Percentiles rank a stretch among this genome's conserved stretches.
Evolutionary conservation across 169 alveolate genomes (phyloP).

Genomic region (Eimeria maxima): DNA sequence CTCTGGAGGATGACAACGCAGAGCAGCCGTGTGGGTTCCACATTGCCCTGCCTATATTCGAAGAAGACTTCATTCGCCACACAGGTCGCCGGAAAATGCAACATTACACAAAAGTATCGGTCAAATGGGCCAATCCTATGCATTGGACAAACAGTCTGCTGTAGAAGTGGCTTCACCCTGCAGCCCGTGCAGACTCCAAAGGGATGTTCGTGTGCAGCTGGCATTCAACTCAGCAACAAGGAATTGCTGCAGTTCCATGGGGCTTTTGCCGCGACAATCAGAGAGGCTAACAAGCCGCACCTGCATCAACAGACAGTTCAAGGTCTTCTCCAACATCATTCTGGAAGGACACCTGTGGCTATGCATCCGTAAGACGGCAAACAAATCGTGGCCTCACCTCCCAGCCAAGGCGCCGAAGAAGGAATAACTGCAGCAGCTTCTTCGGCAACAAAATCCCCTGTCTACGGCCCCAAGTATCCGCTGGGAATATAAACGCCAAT

Average conservation of each 20-base stretch:
- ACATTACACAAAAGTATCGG: neutral
- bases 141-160: neutral
- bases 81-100: neutral
- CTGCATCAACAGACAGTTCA: constrained; percentile 4
- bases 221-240: constrained; percentile 19
- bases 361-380: neutral
- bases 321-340: neutral
- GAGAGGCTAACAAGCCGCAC: constrained; percentile 71
- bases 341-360: neutral
- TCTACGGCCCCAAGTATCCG: constrained; percentile 66
- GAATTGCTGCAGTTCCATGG: constrained; percentile 28
- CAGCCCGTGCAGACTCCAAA: constrained; percentile 39
- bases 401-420: constrained; percentile 64
- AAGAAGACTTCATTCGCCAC: neutral
- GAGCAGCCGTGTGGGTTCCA: neutral
- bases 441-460: constrained; percentile 67
- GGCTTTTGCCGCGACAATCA: constrained; percentile 29
- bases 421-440: constrained; percentile 64
- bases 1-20: neutral
- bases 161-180: neutral
- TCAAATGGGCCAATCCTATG: neutral
- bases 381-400: constrained; percentile 20
- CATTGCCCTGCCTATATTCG: neutral
- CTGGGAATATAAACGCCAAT: constrained; percentile 49
- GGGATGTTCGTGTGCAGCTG: neutral